Percentiles rank a stretch among this genome's conserved stretches.
Evolutionary conservation across 1,139 yeast genomes (phyloP).

Genomic region (Hyphopichia buzzinii): DNA sequence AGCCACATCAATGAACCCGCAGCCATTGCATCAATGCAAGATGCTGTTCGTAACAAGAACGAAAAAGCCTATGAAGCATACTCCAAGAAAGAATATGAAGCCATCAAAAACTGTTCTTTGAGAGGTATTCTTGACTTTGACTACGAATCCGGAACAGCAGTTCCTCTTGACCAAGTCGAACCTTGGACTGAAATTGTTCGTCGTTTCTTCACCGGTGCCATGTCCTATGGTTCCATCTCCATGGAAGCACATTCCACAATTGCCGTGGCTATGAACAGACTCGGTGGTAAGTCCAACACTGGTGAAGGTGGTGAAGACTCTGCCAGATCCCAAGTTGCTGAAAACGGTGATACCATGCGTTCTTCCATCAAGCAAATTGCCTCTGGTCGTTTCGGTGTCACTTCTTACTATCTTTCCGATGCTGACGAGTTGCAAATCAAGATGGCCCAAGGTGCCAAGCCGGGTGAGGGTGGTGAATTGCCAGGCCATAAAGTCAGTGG

Average conservation of each 20-base stretch:
- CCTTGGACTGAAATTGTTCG: constrained; percentile 99
- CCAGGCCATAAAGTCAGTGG: constrained; percentile 93
- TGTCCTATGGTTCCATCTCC: constrained; percentile 98
- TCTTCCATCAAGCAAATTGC: constrained; percentile 98
- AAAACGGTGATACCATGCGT: constrained; percentile 95
- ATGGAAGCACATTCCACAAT: constrained; percentile 98
- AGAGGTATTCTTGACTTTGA: constrained; percentile 94
- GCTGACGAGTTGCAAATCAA: constrained; percentile 97
- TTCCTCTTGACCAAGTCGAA: constrained; percentile 96
- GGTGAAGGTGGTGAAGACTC: constrained; percentile 99
- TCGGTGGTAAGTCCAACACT: constrained; percentile 96
- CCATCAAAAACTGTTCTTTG: constrained; percentile 87
- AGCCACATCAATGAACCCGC: constrained; percentile 92
- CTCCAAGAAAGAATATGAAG: constrained; percentile 86
- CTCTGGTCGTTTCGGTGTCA: constrained; percentile 97
- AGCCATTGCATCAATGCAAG: constrained; percentile 93
- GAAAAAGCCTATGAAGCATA: constrained; percentile 90
- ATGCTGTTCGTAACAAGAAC: constrained; percentile 94
- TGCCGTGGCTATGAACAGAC: constrained; percentile 97
- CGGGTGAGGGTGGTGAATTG: constrained; percentile 99
- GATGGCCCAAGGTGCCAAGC: constrained; percentile 99
- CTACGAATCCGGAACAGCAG: constrained; percentile 63
- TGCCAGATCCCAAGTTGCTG: constrained; percentile 76
- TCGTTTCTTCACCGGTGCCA: constrained; percentile 97
- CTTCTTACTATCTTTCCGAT: constrained; percentile 89